Base-by-base conservation (phyloP, 129 eudicot genomes). In the Scalesia atractyloides region DNA sequence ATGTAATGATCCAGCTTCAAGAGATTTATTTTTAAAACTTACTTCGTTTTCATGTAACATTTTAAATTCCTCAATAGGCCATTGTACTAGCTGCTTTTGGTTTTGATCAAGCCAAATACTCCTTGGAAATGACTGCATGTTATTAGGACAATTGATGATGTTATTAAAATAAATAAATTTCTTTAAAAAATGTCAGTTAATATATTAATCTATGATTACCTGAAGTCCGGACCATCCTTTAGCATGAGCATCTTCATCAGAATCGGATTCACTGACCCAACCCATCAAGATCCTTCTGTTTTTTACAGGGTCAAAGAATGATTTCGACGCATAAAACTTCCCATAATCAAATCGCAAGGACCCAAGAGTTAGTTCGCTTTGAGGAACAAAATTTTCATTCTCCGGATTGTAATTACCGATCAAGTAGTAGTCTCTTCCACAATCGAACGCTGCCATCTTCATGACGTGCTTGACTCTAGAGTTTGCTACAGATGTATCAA, bases 171-270 rank as follows among this genome's bases (percentile, higher is more conserved):
- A 36, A 5, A 50, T 13, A 11, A 7, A 4, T 39, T 39, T 39
- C 46, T 2, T 16, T 56, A 6, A 46, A 39, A 37, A 33, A 19
- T 49, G 14, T 7, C 5, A 41, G 2, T 41, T 7, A 2, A 41
- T 41, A 2, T 41, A 68, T 5, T 34, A 54, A 26, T 34, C 19
- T 7, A 20, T 11, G 7, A 52, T 69, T 81, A 89, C 96, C 72
- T 84, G 92, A 73, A 89, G 51, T 62, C 91, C 93, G 3, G 93
- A 66, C 95, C 94, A 87, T 36, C 91, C 89, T 70, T 76, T 79
- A 37, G 48, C 68, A 8, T 79, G 26, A 70, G 66, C 80, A 57
- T 51, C 73, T 3, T 44, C 57, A 26, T 36, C 15, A 46, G 72
- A 43, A 16, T 65, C 67, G 1, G 96, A 79, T 30, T 90, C 94